These are phyloP conservation scores for Escallonia herrerae DNA, from an alignment of 129 eudicot genomes.

Conservation along the genomic window DNA sequence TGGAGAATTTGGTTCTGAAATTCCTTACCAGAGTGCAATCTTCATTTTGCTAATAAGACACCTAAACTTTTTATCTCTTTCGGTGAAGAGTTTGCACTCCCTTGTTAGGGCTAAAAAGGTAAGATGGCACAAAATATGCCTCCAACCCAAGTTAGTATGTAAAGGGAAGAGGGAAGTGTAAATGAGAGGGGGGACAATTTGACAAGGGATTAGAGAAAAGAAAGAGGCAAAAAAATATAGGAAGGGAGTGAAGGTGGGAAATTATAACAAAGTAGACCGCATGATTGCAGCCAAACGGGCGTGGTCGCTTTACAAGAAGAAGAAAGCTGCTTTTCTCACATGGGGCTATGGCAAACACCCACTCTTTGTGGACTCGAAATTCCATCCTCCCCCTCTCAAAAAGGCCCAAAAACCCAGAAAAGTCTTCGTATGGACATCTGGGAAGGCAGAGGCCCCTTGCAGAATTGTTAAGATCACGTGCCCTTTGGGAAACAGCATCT, in stretches of 20 bases:
- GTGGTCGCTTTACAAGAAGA: constrained; percentile 61
- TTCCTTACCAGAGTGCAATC: too few species aligned
- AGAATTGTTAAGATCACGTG: background rate
- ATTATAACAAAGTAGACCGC: constrained; percentile 60
- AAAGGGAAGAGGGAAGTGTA: background rate
- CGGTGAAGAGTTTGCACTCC: too few species aligned
- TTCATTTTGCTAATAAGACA: too few species aligned
- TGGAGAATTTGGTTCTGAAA: too few species aligned
- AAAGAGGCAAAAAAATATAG: constrained; percentile 27
- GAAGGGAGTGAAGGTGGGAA: constrained; percentile 28
- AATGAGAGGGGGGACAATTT: background rate
- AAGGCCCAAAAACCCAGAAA: background rate
- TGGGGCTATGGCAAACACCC: constrained; percentile 15
- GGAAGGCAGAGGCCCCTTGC: background rate
- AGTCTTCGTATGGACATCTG: background rate
- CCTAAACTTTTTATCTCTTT: too few species aligned
- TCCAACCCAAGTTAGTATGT: too few species aligned
- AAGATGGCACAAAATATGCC: too few species aligned
- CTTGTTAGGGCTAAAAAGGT: too few species aligned
- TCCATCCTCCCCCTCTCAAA: constrained; percentile 21
- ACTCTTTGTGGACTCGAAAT: constrained; percentile 22
- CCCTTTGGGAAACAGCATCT: constrained; percentile 12
- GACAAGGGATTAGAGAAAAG: background rate
- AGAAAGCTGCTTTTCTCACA: constrained; percentile 59
- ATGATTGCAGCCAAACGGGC: constrained; percentile 76